Percentiles rank a stretch among this genome's conserved stretches.
phyloP scores from a whole-genome alignment of 257 asterid species.

The Prunella vulgaris region DNA sequence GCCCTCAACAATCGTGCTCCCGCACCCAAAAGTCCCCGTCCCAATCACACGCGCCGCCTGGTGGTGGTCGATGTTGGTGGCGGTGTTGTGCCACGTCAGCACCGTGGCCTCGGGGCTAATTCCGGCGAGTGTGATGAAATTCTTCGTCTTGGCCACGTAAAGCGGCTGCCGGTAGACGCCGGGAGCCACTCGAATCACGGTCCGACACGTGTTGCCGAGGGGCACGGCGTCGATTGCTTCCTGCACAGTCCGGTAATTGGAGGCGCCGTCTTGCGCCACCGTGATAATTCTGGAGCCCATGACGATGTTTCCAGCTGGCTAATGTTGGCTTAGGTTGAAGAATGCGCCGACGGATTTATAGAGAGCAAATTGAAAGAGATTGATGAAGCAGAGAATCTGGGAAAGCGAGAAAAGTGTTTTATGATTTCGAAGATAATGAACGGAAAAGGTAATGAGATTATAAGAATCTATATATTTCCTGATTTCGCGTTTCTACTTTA shows the following conservation, averaged over 20 bases:
- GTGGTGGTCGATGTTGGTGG: conserved; percentile 73
- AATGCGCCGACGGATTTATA: neutral
- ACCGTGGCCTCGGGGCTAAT: conserved; percentile 68
- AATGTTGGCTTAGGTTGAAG: neutral
- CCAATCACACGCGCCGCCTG: conserved; percentile 91
- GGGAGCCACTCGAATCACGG: conserved; percentile 69
- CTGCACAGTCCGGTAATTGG: conserved; percentile 70
- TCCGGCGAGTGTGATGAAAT: conserved; percentile 76
- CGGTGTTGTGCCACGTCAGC: conserved; percentile 85
- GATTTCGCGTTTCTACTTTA: neutral
- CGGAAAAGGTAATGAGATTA: neutral
- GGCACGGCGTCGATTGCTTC: conserved; percentile 95
- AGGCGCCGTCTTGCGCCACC: conserved; percentile 69
- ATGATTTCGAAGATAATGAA: conserved; percentile 12
- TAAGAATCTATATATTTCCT: neutral
- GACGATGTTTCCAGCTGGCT: neutral
- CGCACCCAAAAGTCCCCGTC: conserved; percentile 96
- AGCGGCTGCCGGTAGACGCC: conserved; percentile 79
- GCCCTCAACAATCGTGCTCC: conserved; percentile 79
- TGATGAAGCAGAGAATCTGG: conserved; percentile 13
- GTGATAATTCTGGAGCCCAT: conserved; percentile 47
- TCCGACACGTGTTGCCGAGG: conserved; percentile 61
- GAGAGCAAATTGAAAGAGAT: neutral
- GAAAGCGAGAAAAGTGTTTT: neutral
- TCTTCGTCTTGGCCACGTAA: conserved; percentile 87